phyloP scores from a whole-genome alignment of 345 rosid genomes.

The Acer negundo region DNA sequence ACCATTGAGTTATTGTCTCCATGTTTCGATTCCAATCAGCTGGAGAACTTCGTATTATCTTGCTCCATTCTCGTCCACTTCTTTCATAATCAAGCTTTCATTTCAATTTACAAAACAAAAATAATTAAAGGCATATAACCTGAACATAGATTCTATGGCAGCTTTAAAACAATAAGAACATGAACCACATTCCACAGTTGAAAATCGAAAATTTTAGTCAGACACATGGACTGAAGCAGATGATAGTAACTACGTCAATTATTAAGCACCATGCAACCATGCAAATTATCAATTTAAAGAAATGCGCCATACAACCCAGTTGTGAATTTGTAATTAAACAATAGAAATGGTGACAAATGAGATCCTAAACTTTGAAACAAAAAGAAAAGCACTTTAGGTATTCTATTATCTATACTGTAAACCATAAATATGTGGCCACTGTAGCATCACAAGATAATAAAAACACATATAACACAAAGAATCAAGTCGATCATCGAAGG shows the following conservation, averaged over 20 bases:
- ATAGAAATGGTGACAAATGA: neutral
- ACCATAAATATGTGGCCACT: neutral
- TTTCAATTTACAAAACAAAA: conserved; percentile 22
- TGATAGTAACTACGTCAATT: neutral
- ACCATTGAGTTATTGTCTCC: conserved; percentile 75
- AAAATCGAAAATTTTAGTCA: neutral
- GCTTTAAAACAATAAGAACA: conserved; percentile 3
- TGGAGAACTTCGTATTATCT: conserved; percentile 48
- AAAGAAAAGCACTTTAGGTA: neutral
- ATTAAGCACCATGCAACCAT: neutral
- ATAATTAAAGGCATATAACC: conserved; percentile 9
- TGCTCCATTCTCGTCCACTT: conserved; percentile 58
- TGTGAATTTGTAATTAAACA: neutral
- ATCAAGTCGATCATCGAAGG: neutral
- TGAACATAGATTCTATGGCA: neutral
- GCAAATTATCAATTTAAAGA: neutral
- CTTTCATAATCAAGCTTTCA: conserved; percentile 80
- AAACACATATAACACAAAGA: neutral
- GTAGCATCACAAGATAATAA: conserved; percentile 3
- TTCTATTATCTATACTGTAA: neutral
- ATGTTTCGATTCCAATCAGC: conserved; percentile 69
- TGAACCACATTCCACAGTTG: conserved; percentile 13
- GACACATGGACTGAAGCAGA: neutral
- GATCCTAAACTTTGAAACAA: neutral
- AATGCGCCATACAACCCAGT: neutral